phyloP scores from a whole-genome alignment of 306 rosid genomes.

The Dicorynia guianensis region DNA sequence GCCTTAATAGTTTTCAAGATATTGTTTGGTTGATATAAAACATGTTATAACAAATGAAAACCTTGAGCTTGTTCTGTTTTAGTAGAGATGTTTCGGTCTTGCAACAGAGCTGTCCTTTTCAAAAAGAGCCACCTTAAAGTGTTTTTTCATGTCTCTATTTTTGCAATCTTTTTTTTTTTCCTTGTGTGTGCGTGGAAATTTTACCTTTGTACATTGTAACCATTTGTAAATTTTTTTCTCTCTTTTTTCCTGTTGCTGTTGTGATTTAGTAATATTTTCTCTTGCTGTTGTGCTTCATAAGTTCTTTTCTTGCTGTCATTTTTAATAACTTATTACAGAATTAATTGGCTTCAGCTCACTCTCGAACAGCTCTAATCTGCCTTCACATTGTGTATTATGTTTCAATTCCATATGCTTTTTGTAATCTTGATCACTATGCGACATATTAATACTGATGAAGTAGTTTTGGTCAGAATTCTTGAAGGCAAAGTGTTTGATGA shows the following conservation, averaged over 20 bases:
- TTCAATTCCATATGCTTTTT: slow-evolving; percentile 27
- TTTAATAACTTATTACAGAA: too few species aligned
- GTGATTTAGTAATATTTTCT: too few species aligned
- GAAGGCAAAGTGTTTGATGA: slow-evolving; percentile 97
- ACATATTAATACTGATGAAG: slow-evolving; percentile 25
- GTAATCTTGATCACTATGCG: neutral
- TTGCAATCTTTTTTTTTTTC: neutral
- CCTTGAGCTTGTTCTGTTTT: neutral
- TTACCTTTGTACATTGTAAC: neutral
- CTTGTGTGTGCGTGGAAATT: neutral
- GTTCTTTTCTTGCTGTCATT: too few species aligned
- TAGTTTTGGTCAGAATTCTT: slow-evolving; percentile 66
- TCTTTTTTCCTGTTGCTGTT: too few species aligned
- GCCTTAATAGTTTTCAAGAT: neutral
- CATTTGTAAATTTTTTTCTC: neutral
- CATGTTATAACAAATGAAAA: neutral
- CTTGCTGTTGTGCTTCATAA: too few species aligned
- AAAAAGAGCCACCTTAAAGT: neutral
- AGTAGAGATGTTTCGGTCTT: neutral
- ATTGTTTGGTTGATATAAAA: neutral
- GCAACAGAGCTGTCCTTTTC: neutral
- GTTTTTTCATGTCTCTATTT: neutral
- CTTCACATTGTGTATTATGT: neutral
- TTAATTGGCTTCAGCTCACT: neutral
- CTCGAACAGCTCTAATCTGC: neutral